Base-by-base conservation (phyloP, 2,329 filamentous ascomycete species). In the Nemania diffusa region DNA sequence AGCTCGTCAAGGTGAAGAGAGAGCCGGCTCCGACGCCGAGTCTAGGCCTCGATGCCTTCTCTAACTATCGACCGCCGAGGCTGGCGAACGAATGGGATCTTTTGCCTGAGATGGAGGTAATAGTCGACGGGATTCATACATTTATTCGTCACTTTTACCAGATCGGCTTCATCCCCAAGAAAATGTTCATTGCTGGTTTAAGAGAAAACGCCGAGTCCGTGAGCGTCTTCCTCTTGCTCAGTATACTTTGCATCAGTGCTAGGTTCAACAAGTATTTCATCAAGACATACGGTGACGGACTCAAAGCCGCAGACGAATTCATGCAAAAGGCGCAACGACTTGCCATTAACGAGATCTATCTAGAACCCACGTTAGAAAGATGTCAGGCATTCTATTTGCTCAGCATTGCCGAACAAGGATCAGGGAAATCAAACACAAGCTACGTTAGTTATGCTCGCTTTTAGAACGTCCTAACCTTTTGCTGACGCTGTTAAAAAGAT, bases 321-420 rank as follows among this genome's bases (percentile, higher is more conserved):
- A 85, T 86, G 80, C 82, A 83, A 42, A 81, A 80, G 27, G 84
- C 85, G 1, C 81, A 83, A 8, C 72, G 73, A 6, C 75, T 88
- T 8, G 85, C 86, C 0, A 73, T 83, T 34, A 76, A 77, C 26
- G 85, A 87, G 70, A 76, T 88, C 22, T 88, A 88, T 71, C 78
- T 82, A 44, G 82, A 83, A 60, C 83, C 86, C 0, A 86, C 82
- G 0, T 73, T 89, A 20, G 85, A 88, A 71, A 80, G 83, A 46
- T 88, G 85, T 58, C 87, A 89, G 74, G 86, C 83, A 0, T 88
- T 88, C 67, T 88, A 88, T 69, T 76, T 89, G 3, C 77, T 89
- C 17, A 87, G 85, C 71, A 84, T 89, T 62, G 85, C 86, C 4
- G 86, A 89, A 69, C 86, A 88, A 72, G 85, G 85, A 15, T 86